phyloP scores from a whole-genome alignment of 2,329 filamentous ascomycete genomes.

The Didymella pomorum region DNA sequence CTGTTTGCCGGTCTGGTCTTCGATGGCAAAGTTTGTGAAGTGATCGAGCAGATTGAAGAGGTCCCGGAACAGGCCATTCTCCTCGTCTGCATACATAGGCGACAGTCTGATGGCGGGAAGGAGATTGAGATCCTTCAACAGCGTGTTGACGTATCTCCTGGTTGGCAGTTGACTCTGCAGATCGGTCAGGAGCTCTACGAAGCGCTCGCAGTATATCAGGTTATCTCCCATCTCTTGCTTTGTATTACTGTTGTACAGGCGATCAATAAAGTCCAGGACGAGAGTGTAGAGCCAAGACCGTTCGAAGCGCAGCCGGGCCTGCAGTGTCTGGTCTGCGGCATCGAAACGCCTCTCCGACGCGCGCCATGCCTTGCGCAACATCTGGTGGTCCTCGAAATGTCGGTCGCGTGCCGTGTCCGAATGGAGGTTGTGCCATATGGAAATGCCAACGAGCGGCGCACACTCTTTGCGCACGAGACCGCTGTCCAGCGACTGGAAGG shows the following conservation, averaged over 20 bases:
- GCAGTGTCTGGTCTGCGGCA: slow-evolving; percentile 78
- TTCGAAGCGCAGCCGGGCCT: slow-evolving; percentile 86
- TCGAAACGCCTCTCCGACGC: slow-evolving; percentile 87
- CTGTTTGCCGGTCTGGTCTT: slow-evolving; percentile 87
- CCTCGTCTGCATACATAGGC: slow-evolving; percentile 76
- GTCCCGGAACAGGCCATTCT: slow-evolving; percentile 80
- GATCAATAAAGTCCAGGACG: slow-evolving; percentile 79
- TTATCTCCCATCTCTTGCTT: slow-evolving; percentile 62
- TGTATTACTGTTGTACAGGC: slow-evolving; percentile 65
- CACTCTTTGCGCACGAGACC: slow-evolving; percentile 93
- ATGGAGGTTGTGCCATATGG: slow-evolving; percentile 92
- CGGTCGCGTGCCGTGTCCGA: slow-evolving; percentile 76
- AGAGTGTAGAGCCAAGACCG: slow-evolving; percentile 92
- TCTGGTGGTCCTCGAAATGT: slow-evolving; percentile 74
- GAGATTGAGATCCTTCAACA: slow-evolving; percentile 86
- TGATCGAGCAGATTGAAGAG: slow-evolving; percentile 82
- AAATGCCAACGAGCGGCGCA: slow-evolving; percentile 91
- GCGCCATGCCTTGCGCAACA: slow-evolving; percentile 88
- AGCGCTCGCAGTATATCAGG: slow-evolving; percentile 87
- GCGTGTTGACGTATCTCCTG: slow-evolving; percentile 87
- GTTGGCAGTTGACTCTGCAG: slow-evolving; percentile 93
- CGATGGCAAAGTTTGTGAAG: slow-evolving; percentile 87
- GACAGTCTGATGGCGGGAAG: slow-evolving; percentile 80
- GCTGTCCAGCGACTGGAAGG: slow-evolving; percentile 93
- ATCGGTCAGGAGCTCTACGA: slow-evolving; percentile 88